Base-by-base conservation (phyloP, 2,329 filamentous ascomycete genomes). In the Metarhizium rileyi region DNA sequence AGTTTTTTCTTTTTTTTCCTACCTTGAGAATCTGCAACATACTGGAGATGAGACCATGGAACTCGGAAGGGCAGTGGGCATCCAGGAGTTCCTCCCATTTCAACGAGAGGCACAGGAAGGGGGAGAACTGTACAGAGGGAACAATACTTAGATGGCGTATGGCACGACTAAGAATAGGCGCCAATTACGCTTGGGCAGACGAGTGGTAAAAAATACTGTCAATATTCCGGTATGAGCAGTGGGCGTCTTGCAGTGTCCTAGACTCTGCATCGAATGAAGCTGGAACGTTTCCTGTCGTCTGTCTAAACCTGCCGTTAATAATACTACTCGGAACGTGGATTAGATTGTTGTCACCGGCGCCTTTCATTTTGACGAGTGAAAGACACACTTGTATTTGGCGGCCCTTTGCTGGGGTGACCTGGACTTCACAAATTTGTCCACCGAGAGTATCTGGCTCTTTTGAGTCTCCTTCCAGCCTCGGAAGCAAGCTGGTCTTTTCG, bases 211-310 rank as follows among this genome's bases (percentile, higher is more conserved):
- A 46, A 30, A 46, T 38, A 12, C 25, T 23, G n/a, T 35, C 42
- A 38, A 42, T 46, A 46, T 46, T 48, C 45, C 27, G 35, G 45
- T 56, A 58, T 58, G 56, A 59, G 46, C 59, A 61, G 56, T 59
- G 44, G 57, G 59, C 57, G 59, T 61, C 52, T 55, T 47, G 52
- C 56, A 47, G 52, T 46, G 41, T 25, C 23, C 4, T 47, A 33
- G 20, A 18, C 25, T 10, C 9, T n/a, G n/a, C n/a, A 28, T 6
- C 20, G 20, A 42, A 22, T 16, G n/a, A n/a, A 27, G 23, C 8
- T 16, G 10, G 22, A 26, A 23, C 3, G 22, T 44, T 44, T 47
- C 18, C 44, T 50, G 27, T 40, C n/a, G 18, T 30, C n/a, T 9
- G 30, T 26, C 23, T 45, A 16, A 25, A 25, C 25, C 20, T 16